Evolutionary conservation across 345 rosid species (phyloP).

Genomic region (Abelmoschus esculentus): DNA sequence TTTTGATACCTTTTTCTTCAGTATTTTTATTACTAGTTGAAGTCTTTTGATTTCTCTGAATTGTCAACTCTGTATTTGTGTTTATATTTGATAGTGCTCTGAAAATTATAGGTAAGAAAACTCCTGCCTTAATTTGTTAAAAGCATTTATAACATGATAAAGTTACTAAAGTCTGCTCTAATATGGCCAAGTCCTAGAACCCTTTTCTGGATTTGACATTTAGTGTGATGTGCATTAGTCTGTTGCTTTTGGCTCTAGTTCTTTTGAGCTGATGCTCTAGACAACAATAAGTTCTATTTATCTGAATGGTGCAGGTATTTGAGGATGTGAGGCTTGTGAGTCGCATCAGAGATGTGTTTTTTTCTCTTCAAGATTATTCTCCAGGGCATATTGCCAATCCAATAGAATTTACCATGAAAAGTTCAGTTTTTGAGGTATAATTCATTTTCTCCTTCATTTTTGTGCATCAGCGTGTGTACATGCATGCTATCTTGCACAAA

Average conservation of each 20-base stretch:
- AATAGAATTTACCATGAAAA: constrained; percentile 35
- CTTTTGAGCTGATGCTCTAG: constrained; percentile 1
- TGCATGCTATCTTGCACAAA: not conserved
- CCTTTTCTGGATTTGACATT: not conserved
- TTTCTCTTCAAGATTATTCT: constrained; percentile 46
- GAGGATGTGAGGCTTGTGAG: constrained; percentile 64
- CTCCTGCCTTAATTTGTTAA: not conserved
- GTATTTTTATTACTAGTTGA: constrained; percentile 1
- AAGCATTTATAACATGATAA: not conserved
- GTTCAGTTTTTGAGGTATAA: constrained; percentile 45
- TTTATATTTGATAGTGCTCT: not conserved
- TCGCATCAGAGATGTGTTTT: constrained; percentile 56
- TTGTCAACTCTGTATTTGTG: constrained; percentile 1
- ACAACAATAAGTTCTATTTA: constrained; percentile 1
- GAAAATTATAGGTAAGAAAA: not conserved
- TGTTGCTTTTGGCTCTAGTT: not conserved
- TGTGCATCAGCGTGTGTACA: not conserved
- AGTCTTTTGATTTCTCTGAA: constrained; percentile 7
- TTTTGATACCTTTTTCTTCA: not conserved
- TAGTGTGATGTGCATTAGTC: not conserved
- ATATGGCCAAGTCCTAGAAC: not conserved
- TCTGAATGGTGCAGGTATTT: constrained; percentile 44
- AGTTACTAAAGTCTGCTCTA: not conserved
- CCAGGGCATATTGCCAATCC: constrained; percentile 32
- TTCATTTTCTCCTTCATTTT: constrained; percentile 10